Evolutionary conservation across 345 rosid species (phyloP), one percentile per base, ranked within the genome.

Genomic region (Salix suchowensis): DNA sequence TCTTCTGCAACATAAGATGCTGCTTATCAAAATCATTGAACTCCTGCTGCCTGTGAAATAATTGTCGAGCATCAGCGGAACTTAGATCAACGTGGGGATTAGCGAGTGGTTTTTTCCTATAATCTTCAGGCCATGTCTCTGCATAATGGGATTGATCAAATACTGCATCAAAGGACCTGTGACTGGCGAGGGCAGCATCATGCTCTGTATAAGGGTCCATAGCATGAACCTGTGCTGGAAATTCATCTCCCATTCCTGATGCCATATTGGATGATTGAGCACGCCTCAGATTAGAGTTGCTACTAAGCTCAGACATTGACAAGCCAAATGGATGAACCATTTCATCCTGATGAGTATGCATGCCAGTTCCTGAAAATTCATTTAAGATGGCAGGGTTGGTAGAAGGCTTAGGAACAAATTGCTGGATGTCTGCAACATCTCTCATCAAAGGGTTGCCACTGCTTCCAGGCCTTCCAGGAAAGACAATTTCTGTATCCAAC

Each of bases 311-410:
- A 42, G 96, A 89, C 91, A 85, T 84, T 85, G 87, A 74, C 71
- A 88, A 81, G 74, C 91, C 90, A 84, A 89, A 89, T 11, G 89
- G 93, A 77, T 88, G 91, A 82, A 88, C 55, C 74, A 82, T 87
- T 70, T 85, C 86, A 67, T 88, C 88, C 71, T 60, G 78, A 82
- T 85, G 88, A 81, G 75, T 65, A 65, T 34, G 78, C 67, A 77
- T 39, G 75, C 68, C 71, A 75, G 73, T 70, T 65, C 78, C 77
- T 30, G 86, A 72, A 50, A 76, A 72, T 67, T 85, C 89, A 81
- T 77, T 82, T 52, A 80, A 65, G 68, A 78, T 65, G 34, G 79
- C 75, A 77, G 84, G 79, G 62, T 76, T 78, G 52, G 77, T 79
- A 76, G 82, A 69, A 67, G 80, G 39, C 69, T 80, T 74, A 30